Evolutionary conservation across 805 yeast genomes (phyloP).

Genomic region (Saccharomyces eubayanus): DNA sequence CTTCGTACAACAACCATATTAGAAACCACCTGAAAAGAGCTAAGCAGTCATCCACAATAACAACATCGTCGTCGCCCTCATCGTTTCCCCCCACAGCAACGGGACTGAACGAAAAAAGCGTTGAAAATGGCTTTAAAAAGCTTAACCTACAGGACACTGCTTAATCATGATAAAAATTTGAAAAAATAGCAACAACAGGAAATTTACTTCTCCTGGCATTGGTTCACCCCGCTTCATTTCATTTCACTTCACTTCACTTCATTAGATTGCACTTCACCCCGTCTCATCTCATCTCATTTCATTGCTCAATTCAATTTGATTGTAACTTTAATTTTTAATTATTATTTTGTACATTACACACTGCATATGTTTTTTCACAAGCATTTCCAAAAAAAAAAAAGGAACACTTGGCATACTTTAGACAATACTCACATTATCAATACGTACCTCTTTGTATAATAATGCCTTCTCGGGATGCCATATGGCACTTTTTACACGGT

Average conservation of each 20-base stretch:
- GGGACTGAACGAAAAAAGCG: background rate
- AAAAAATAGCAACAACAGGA: background rate
- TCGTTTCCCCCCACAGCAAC: background rate
- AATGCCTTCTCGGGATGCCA: background rate
- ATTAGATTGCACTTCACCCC: too few species aligned
- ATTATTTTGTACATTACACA: background rate
- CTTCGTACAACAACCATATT: background rate
- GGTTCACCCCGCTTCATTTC: background rate
- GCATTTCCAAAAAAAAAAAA: background rate
- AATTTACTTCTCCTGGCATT: background rate
- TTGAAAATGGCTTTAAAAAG: background rate
- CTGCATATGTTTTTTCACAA: background rate
- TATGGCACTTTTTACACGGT: background rate
- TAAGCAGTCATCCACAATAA: background rate
- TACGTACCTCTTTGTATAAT: background rate
- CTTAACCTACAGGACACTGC: background rate
- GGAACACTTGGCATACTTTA: background rate
- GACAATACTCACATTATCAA: background rate
- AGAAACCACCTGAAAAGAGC: background rate
- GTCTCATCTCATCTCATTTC: too few species aligned
- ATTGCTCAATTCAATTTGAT: background rate
- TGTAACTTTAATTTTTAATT: background rate
- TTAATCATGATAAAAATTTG: background rate
- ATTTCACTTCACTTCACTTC: background rate
- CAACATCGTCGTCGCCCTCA: background rate